Evolutionary conservation across 2,329 filamentous ascomycete species (phyloP).

Genomic region (Neofusicoccum kwambonambiense): DNA sequence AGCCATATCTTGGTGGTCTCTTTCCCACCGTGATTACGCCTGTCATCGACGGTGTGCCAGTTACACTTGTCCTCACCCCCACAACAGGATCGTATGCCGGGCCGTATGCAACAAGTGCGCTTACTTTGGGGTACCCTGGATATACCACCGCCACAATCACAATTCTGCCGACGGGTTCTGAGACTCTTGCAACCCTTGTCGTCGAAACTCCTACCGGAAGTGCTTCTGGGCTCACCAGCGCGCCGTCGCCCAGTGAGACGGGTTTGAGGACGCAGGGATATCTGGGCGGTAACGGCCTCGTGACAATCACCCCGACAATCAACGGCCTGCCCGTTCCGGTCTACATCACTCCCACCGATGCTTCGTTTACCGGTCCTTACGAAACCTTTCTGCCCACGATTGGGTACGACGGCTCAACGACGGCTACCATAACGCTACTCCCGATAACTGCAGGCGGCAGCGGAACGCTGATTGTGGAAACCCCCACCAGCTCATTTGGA

Average conservation of each 20-base stretch:
- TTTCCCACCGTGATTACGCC: not conserved
- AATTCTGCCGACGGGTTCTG: not conserved
- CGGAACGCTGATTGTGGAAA: not conserved
- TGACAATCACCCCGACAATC: not conserved
- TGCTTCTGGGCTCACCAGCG: not conserved
- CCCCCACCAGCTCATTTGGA: not conserved
- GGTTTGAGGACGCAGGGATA: not conserved
- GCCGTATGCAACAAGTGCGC: not conserved
- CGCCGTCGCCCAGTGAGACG: not conserved
- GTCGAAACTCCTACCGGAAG: not conserved
- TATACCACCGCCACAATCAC: not conserved
- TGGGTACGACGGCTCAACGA: not conserved
- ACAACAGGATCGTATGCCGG: not conserved
- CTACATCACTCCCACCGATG: not conserved
- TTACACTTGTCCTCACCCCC: not conserved
- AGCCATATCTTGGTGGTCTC: not conserved
- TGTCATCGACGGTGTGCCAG: not conserved
- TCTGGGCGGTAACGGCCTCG: not conserved
- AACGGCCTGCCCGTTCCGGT: not conserved
- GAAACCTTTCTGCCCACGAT: not conserved
- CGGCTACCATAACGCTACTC: not conserved
- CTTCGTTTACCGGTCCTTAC: not conserved
- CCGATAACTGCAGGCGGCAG: not conserved
- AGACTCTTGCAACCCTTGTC: not conserved
- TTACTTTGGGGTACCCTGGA: not conserved